Evolutionary conservation across 768 basidiomycete genomes (phyloP), one percentile per base, ranked within the genome.

Genomic region (Macrocybe gigantea): DNA sequence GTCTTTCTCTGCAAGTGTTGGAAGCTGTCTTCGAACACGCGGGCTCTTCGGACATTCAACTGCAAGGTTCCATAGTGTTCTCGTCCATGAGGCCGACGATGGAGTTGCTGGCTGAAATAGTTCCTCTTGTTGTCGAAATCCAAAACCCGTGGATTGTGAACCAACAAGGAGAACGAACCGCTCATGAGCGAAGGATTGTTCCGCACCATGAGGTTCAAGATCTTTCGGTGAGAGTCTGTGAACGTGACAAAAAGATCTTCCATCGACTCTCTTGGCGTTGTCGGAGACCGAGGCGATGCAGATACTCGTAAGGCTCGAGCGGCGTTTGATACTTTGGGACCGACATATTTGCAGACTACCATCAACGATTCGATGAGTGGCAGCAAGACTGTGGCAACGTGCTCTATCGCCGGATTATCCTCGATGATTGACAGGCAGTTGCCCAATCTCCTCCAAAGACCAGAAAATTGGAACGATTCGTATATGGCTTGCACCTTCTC

Each of bases 91-190:
- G 84, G 84, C 7, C 91, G 83, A 38, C 86, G 83, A 61, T 93
- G 93, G 6, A 96, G 74, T 61, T 94, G 92, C 63, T 95, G 93
- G 38, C 78, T 84, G 70, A 93, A 93, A 68, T 92, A 94, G 60
- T 94, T 95, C 33, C 96, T 83, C 72, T 99, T 99, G 82, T 98
- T 98, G 74, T 98, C 96, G 62, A 98, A 98, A 73, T 98, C 96
- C 48, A 99, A 79, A 15, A 98, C 93, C 31, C 92, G 84, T 41
- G 96, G 86, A 59, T 99, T 99, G 68, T 94, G 85, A 40, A 99
- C 88, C 53, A 99, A 74, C 1, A 99, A 76, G 11, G 94, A 93
- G 76, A 99, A 99, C 1, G 95, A 97, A 8, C 96, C 96, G 56
- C 91, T 92, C 89, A 99, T 94, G 37, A 99, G 67, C 0, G 94